Base-by-base conservation (phyloP, 441 rosid species). In the Erodium moschatum region DNA sequence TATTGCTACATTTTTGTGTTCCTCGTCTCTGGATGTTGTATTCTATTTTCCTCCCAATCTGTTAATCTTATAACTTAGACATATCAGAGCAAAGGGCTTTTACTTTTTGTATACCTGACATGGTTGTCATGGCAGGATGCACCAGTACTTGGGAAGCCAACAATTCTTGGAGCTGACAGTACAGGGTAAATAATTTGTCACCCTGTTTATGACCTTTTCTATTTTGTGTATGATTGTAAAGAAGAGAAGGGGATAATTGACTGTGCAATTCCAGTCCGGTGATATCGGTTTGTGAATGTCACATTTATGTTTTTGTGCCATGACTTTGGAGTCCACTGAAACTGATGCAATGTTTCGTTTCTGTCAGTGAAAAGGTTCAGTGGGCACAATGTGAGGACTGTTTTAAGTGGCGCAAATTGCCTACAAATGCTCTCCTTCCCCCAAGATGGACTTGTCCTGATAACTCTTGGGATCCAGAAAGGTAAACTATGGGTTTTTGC, bases 71-170 rank as follows among this genome's bases (percentile, higher is more conserved):
- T 38, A 6, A 38, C 44, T 2, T 38, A 38, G 8, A 38, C 8
- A 38, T 5, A 38, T 6, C 44, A 38, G 4, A 38, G 9, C 1
- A 1, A 38, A 9, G 44, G 44, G 44, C 44, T 38, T 38, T 38
- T 38, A 0, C 1, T 5, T 38, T 38, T 65, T 62, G 68, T 64
- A 62, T 58, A 44, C 70, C 65, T 76, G 65, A 65, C 79, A 29
- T 65, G 13, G 63, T 64, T 81, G 7, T 9, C 80, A 38, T 79
- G 69, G 79, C 91, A 95, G 99, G 98, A 87, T 56, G 89, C 89
- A 21, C 99, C 99, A 46, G 67, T 92, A 60, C 82, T 95, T 40
- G 98, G 99, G 76, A 89, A 87, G 84, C 96, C 98, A 46, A 85
- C 85, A 64, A 74, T 88, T 67, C 76, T 77, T 73, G 85, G 84